Percentiles rank a stretch among this genome's conserved stretches.
Evolutionary conservation across 2,329 filamentous ascomycete genomes (phyloP).

Genomic region (Penicillium sp.): DNA sequence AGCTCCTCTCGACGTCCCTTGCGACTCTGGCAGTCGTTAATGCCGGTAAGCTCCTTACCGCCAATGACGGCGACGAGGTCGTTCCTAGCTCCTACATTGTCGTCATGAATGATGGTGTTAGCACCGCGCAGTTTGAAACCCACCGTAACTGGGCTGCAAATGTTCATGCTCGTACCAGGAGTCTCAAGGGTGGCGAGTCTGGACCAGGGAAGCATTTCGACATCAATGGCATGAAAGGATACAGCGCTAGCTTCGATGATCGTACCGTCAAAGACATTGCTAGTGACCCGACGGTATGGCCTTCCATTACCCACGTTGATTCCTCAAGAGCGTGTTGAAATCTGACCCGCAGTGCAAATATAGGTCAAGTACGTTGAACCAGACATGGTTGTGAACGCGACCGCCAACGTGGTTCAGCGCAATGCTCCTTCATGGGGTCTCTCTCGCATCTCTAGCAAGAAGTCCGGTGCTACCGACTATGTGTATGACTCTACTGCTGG

Average conservation of each 20-base stretch:
- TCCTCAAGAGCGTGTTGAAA: neutral
- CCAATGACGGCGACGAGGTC: neutral
- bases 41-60: slow-evolving; percentile 2
- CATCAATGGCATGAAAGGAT: slow-evolving; percentile 11
- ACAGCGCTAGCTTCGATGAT: slow-evolving; percentile 6
- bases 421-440: slow-evolving; percentile 35
- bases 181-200: neutral
- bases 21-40: slow-evolving; percentile 8
- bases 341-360: slow-evolving; percentile 3
- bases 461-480: slow-evolving; percentile 26
- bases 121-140: neutral
- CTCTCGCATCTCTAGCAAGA: slow-evolving; percentile 30
- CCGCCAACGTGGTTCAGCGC: slow-evolving; percentile 4
- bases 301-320: neutral
- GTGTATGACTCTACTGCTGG: slow-evolving; percentile 37
- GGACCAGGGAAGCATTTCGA: slow-evolving; percentile 10
- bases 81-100: slow-evolving; percentile 10
- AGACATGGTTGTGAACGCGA: slow-evolving; percentile 11
- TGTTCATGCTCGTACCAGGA: neutral
- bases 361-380: slow-evolving; percentile 12
- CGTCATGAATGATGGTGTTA: slow-evolving; percentile 11
- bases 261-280: slow-evolving; percentile 5
- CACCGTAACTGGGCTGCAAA: slow-evolving; percentile 6
- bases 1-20: slow-evolving; percentile 5
- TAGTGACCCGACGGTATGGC: slow-evolving; percentile 6